phyloP scores from a whole-genome alignment of 2,329 filamentous ascomycete genomes.

The Arthrobotrys sphaeroides region DNA sequence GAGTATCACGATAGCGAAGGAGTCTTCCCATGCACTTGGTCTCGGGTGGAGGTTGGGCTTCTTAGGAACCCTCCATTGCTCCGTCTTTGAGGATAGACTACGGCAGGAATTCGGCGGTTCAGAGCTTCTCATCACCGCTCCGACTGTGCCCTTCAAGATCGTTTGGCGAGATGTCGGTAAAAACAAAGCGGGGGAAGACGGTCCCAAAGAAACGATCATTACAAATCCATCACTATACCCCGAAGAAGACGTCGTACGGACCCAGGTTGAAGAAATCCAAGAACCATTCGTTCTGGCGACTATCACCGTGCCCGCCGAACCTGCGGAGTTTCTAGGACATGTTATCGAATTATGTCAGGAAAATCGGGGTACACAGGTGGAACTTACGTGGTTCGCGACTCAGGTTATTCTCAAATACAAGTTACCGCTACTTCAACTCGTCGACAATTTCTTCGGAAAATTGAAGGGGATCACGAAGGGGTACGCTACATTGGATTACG shows the following conservation, averaged over 20 bases:
- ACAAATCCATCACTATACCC: slow-evolving; percentile 90
- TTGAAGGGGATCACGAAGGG: slow-evolving; percentile 93
- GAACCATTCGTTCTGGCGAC: slow-evolving; percentile 83
- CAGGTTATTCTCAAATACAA: slow-evolving; percentile 96
- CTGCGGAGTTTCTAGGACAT: slow-evolving; percentile 81
- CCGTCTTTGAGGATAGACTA: slow-evolving; percentile 96
- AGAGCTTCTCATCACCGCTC: slow-evolving; percentile 90
- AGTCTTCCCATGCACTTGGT: slow-evolving; percentile 90
- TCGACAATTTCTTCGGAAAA: slow-evolving; percentile 97
- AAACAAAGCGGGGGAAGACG: slow-evolving; percentile 68
- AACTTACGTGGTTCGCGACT: slow-evolving; percentile 89
- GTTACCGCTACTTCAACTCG: slow-evolving; percentile 84
- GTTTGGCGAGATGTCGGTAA: slow-evolving; percentile 67
- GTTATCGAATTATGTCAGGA: slow-evolving; percentile 87
- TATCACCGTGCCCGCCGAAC: slow-evolving; percentile 80
- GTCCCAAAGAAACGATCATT: slow-evolving; percentile 71
- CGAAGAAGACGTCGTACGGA: slow-evolving; percentile 70
- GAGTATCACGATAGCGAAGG: slow-evolving; percentile 91
- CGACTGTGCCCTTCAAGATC: slow-evolving; percentile 90
- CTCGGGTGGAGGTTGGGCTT: slow-evolving; percentile 95
- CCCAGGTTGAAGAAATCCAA: slow-evolving; percentile 70
- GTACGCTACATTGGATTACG: slow-evolving; percentile 95
- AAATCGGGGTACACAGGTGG: slow-evolving; percentile 86
- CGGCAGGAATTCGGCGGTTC: slow-evolving; percentile 92
- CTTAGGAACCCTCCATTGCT: slow-evolving; percentile 95